Conservation (phyloP, 2,329 filamentous ascomycete species). For the Davidsoniella virescens region DNA sequence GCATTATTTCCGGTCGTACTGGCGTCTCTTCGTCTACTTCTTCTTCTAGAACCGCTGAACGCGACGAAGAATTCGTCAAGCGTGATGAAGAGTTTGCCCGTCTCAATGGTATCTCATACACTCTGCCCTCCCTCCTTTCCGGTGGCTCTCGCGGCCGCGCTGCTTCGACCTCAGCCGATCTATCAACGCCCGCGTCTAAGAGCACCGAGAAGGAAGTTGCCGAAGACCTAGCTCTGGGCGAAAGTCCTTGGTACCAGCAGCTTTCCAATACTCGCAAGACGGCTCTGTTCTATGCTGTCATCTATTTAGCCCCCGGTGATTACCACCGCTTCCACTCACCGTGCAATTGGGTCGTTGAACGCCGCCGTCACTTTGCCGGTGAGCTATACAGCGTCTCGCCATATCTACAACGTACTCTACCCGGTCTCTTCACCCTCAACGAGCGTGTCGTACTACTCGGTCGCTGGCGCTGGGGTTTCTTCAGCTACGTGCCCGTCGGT, state of each 20-base stretch:
- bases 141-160: constrained; percentile 37
- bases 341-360: constrained; percentile 85
- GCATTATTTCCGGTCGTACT: constrained; percentile 27
- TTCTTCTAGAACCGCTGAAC: constrained; percentile 18
- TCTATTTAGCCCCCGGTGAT: constrained; percentile 86
- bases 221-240: constrained; percentile 63
- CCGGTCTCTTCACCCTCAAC: constrained; percentile 90
- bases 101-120: constrained; percentile 92
- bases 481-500: constrained; percentile 86
- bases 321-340: constrained; percentile 98
- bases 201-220: constrained; percentile 47
- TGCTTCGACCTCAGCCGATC: constrained; percentile 36
- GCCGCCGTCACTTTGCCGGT: constrained; percentile 89
- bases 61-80: constrained; percentile 51
- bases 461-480: constrained; percentile 94
- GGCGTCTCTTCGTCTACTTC: constrained; percentile 12
- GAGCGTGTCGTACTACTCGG: constrained; percentile 88
- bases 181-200: constrained; percentile 60
- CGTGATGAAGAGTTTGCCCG: constrained; percentile 84
- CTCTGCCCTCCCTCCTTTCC: constrained; percentile 71
- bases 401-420: constrained; percentile 81
- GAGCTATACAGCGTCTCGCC: constrained; percentile 92
- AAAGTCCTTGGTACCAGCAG: constrained; percentile 54
- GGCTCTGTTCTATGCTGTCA: constrained; percentile 78
- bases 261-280: constrained; percentile 36